Conservation (phyloP, 305 asterid genomes). For the Striga hermonthica region DNA sequence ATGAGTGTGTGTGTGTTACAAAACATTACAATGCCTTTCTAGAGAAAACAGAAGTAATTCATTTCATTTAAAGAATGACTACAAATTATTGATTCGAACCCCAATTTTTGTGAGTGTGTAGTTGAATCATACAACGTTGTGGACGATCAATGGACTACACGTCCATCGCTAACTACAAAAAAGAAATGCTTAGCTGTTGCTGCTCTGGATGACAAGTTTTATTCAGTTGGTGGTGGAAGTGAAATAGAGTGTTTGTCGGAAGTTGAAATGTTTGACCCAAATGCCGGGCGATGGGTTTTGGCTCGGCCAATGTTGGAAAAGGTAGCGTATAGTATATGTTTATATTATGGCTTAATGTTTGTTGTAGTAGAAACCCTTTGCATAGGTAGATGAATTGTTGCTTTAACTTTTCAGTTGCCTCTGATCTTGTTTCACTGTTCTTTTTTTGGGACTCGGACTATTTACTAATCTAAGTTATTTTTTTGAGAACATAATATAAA, state of each 20-base stretch:
- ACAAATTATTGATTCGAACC: not conserved
- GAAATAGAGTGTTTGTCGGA: conserved; percentile 46
- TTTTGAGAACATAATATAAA: no score
- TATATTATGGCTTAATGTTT: not conserved
- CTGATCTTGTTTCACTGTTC: conserved; percentile 1
- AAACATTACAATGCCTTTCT: not conserved
- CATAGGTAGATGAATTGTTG: not conserved
- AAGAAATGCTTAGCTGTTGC: conserved; percentile 61
- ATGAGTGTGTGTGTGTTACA: not conserved
- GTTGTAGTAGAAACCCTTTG: not conserved
- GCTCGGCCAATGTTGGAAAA: conserved; percentile 60
- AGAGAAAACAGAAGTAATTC: not conserved
- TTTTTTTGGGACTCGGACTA: not conserved
- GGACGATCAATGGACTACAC: conserved; percentile 47
- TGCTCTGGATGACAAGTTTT: conserved; percentile 50
- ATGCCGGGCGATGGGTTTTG: conserved; percentile 59
- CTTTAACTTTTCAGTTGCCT: not conserved
- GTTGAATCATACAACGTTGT: conserved; percentile 63
- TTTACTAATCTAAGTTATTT: no score
- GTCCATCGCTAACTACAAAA: conserved; percentile 46
- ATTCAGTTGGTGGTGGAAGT: conserved; percentile 69
- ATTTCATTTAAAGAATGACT: not conserved
- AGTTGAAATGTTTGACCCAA: conserved; percentile 63
- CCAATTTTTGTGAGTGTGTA: conserved; percentile 32
- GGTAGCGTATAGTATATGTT: conserved; percentile 33